Percentiles rank a stretch among this genome's conserved stretches.
phyloP scores from a whole-genome alignment of 192 early-diverging fungal genomes.

The Backusella tuberculispora region DNA sequence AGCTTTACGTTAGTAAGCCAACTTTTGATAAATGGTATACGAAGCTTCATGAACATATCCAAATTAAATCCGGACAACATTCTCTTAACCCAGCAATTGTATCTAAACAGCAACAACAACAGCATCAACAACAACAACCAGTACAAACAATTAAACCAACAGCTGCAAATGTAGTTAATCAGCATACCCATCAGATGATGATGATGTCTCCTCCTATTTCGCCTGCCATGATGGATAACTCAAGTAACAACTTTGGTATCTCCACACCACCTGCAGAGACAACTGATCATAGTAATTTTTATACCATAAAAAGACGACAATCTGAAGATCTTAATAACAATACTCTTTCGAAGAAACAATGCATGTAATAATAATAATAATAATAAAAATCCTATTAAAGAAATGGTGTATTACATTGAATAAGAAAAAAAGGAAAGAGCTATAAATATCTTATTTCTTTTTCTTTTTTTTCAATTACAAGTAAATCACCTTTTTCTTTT shows the following conservation, averaged over 20 bases:
- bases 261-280: background rate
- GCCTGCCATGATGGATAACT: background rate
- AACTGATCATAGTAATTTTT: background rate
- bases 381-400: no score
- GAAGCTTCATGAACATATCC: slow-evolving; percentile 36
- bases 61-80: background rate
- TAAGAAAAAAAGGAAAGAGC: background rate
- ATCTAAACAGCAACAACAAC: background rate
- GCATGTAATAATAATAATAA: background rate
- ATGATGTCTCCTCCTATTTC: background rate
- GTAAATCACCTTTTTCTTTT: background rate
- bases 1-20: slow-evolving; percentile 63
- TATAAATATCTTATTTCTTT: background rate
- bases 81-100: background rate
- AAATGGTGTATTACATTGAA: background rate
- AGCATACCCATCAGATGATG: background rate
- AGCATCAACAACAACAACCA: background rate
- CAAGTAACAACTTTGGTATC: background rate
- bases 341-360: background rate
- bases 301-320: background rate
- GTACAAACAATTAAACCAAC: background rate
- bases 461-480: background rate
- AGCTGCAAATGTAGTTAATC: background rate
- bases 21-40: slow-evolving; percentile 66
- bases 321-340: background rate